Evolutionary conservation across 2,329 filamentous ascomycete species (phyloP), one percentile per base, ranked within the genome.

Genomic region (Parastagonospora avenae): DNA sequence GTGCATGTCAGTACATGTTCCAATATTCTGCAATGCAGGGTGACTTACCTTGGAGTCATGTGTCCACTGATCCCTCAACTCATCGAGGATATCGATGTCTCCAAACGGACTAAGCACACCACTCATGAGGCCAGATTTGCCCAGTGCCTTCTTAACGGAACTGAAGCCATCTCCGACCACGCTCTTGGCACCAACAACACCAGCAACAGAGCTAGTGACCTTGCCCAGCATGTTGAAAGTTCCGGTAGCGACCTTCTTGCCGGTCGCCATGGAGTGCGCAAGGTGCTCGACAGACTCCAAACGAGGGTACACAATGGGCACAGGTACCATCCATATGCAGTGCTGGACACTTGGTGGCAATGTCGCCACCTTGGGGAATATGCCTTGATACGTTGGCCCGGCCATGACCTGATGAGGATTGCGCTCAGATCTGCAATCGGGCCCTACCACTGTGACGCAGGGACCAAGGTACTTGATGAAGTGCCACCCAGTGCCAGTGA

Each of bases 401-500:
- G 93, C 93, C 82, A 99, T 88, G 47, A 99, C 94, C 65, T 96
- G 91, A 54, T 88, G 87, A 54, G 91, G 91, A 46, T 90, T 96
- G 44, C 94, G 82, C 75, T 99, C 94, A 4, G 92, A 96, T 45
- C 94, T 86, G 62, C 92, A 93, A 73, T 99, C 94, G 2, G 91
- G 88, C 0, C 93, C 94, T 43, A 96, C 88, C 0, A 96, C 88
- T 0, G 91, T 92, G 10, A 99, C 87, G 4, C 90, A 90, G 0
- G 94, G 94, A 0, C 94, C 94, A 5, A 99, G 84, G 65, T 90
- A 97, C 75, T 99, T 99, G 75, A 99, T 85, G 73, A 97, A 99
- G 74, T 99, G 94, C 94, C 94, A 99, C 7, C 94, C 94, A 15
- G 89, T 89, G n/a, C 94, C 93, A 0, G 94, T 97, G 48, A 99